Base-by-base conservation (phyloP, 345 rosid genomes). In the Heritiera fomes region DNA sequence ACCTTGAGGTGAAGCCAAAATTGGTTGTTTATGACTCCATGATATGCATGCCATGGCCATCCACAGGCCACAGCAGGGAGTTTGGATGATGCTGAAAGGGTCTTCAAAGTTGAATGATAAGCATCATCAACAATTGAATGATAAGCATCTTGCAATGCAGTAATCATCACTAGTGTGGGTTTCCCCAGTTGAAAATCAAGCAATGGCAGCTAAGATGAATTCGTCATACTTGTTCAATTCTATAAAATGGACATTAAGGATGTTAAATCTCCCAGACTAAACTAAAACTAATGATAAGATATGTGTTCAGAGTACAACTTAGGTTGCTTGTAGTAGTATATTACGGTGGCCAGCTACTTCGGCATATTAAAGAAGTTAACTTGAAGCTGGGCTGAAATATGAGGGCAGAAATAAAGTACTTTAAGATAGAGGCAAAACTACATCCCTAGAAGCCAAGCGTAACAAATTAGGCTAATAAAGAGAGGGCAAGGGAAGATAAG, bases 51-150 rank as follows among this genome's bases (percentile, higher is more conserved):
- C 76, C 79, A 9, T 81, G 28, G 28, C 28, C 28, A 23, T 23
- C 28, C 28, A 23, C 97, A 34, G 94, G 83, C 81, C 46, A 82
- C 76, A 59, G 9, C 80, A 60, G 79, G 81, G 46, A 79, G 20
- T 30, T 32, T 84, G 72, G 78, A 73, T 60, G 87, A 81, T 47
- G 81, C 83, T 55, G 79, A 82, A 65, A 68, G 75, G 50, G 79
- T 77, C 20, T 82, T 82, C 77, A 47, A 69, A 28, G 82, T 41
- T 10, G 97, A 87, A 85, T 90, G 98, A 78, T 95, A 91, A 55
- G 95, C 97, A 71, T 92, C 94, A n/a, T n/a, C n/a, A n/a, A n/a
- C n/a, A n/a, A n/a, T 41, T 10, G 97, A 87, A 85, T 90, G 98
- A 78, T 95, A 91, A 55, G 95, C 97, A 71, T 92, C 94, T 98